phyloP scores from a whole-genome alignment of 208 protist genomes.

The Porcisia hertigi region DNA sequence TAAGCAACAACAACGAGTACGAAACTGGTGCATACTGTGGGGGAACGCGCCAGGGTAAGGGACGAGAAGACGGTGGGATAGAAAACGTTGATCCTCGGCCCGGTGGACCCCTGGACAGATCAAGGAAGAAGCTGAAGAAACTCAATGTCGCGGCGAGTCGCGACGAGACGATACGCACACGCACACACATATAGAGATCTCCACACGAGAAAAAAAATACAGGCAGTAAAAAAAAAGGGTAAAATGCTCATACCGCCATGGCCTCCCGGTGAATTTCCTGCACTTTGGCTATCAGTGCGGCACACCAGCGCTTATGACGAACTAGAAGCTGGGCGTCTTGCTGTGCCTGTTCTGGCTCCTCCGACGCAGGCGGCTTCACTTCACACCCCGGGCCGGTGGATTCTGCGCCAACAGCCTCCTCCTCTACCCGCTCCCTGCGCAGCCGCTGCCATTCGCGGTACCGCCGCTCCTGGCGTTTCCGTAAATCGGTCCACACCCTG shows the following conservation, averaged over 20 bases:
- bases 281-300: conserved; percentile 37
- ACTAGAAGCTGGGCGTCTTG: conserved; percentile 44
- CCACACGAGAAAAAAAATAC: too few species aligned
- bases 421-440: conserved; percentile 24
- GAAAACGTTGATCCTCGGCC: neutral
- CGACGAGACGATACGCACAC: neutral
- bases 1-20: too few species aligned
- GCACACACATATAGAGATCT: neutral
- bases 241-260: neutral
- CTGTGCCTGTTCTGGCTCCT: conserved; percentile 15
- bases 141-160: neutral
- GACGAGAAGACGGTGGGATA: neutral
- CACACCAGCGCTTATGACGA: conserved; percentile 52
- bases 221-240: too few species aligned
- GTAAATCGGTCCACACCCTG: conserved; percentile 62
- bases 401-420: neutral
- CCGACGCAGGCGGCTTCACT: neutral
- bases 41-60: neutral
- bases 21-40: too few species aligned
- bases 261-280: conserved; percentile 20
- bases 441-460: conserved; percentile 25
- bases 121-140: neutral
- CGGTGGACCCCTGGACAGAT: neutral
- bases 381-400: neutral
- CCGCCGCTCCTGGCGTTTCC: conserved; percentile 40